Conservation (phyloP, 139 green algal genomes). For the Auxenochlorella pyrenoidosa region DNA sequence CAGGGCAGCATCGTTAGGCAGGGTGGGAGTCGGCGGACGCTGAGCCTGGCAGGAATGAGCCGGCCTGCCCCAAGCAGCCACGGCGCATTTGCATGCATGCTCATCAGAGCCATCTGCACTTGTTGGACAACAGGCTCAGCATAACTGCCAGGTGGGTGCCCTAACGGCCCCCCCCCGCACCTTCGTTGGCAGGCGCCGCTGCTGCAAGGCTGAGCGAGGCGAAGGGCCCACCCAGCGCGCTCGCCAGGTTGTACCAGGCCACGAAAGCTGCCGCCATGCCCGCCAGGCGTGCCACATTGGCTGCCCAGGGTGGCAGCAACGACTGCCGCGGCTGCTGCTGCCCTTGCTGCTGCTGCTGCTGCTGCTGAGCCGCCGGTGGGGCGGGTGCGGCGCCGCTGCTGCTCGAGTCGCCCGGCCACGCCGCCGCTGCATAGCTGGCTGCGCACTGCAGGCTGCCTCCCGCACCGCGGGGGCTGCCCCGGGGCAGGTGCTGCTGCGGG, state of each 20-base stretch:
- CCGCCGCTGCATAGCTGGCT: slow-evolving; percentile 4
- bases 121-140: too few species aligned
- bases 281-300: neutral
- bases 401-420: too few species aligned
- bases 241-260: slow-evolving; percentile 26
- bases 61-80: too few species aligned
- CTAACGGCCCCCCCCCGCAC: too few species aligned
- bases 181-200: slow-evolving; percentile 10
- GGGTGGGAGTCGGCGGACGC: too few species aligned
- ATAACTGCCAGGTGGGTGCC: too few species aligned
- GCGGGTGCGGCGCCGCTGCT: neutral
- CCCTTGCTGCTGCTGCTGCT: neutral
- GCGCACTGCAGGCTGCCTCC: slow-evolving; percentile 16
- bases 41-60: too few species aligned
- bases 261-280: slow-evolving; percentile 3
- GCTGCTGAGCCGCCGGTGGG: neutral
- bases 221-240: neutral
- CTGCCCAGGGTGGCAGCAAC: slow-evolving; percentile 13
- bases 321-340: neutral
- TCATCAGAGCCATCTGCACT: neutral
- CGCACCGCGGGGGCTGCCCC: neutral
- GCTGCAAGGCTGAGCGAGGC: slow-evolving; percentile 25
- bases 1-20: too few species aligned
- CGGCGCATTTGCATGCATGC: neutral
- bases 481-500: neutral